Base-by-base conservation (phyloP, 1,284 basidiomycete genomes). In the Gymnopus androsaceus region DNA sequence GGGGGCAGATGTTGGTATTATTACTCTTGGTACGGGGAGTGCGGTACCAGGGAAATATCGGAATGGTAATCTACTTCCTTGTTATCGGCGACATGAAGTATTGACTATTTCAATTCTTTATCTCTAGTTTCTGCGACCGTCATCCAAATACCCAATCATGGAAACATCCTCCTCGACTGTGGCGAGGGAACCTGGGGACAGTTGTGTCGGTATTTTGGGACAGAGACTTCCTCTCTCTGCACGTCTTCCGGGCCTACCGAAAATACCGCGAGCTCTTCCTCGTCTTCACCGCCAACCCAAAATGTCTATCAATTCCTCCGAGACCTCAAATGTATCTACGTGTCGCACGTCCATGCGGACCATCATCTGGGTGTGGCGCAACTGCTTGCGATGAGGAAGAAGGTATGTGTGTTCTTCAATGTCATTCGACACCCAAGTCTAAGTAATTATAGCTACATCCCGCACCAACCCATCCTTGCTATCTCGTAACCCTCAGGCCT, bases 101-200 rank as follows among this genome's bases (percentile, higher is more conserved):
- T n/a, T n/a, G n/a, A n/a, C n/a, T n/a, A n/a, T n/a, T n/a, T n/a
- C n/a, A n/a, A n/a, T n/a, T n/a, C n/a, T n/a, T n/a, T n/a, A n/a
- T n/a, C n/a, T n/a, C n/a, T n/a, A n/a, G n/a, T 95, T 0, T 90
- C 89, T 5, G 79, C 84, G 0, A 93, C 88, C 0, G 75, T 94
- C 4, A 70, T 96, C 17, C 78, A 81, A 50, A 84, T 93, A 38
- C 88, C 93, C 0, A 70, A 72, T 0, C 72, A 78, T 55, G 90
- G 90, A 1, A 84, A 81, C 55, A 73, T 98, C 25, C 73, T 98
- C n/a, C 80, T 98, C 3, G 96, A 98, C 64, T 83, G 82, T 1
- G 95, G 95, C 0, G 95, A 98, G 71, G 92, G 93, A 0, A 95
- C 95, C 0, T 90, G 89, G 75, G 95, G 94, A 1, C 94, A 98